Percentiles rank a stretch among this genome's conserved stretches.
Evolutionary conservation across 306 rosid genomes (phyloP).

Genomic region (Erythrophleum fordii): DNA sequence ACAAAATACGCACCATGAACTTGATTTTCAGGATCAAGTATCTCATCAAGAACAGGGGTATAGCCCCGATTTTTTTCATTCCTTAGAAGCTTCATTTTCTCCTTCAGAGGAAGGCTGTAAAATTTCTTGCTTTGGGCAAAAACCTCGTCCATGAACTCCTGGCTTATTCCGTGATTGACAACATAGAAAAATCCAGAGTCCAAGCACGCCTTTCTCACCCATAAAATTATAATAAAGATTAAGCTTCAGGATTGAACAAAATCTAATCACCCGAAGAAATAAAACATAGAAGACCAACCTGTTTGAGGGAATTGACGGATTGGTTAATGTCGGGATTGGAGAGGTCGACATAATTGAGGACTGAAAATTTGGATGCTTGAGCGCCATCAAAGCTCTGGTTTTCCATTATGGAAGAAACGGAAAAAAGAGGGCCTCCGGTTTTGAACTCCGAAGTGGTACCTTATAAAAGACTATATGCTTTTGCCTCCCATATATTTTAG

Average conservation of each 20-base stretch:
- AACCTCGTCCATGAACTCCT: slow-evolving; percentile 69
- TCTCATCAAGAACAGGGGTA: slow-evolving; percentile 79
- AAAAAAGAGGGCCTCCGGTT: background rate
- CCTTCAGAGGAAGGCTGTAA: slow-evolving; percentile 55
- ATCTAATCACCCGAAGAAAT: background rate
- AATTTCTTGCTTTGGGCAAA: slow-evolving; percentile 68
- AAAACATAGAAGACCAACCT: slow-evolving; percentile 49
- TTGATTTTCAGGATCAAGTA: slow-evolving; percentile 72
- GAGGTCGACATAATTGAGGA: slow-evolving; percentile 78
- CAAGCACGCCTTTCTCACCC: slow-evolving; percentile 86
- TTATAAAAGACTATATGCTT: too few relatives aligned
- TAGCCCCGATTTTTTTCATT: slow-evolving; percentile 82
- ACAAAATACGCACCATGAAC: slow-evolving; percentile 50
- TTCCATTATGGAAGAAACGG: slow-evolving; percentile 52
- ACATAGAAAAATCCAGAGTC: slow-evolving; percentile 92
- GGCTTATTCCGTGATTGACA: slow-evolving; percentile 77
- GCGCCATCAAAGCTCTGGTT: slow-evolving; percentile 37
- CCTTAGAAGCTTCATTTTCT: slow-evolving; percentile 81
- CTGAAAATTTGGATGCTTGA: slow-evolving; percentile 43
- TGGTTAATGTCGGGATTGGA: slow-evolving; percentile 61
- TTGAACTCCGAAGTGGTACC: too few relatives aligned
- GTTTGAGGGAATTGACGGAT: slow-evolving; percentile 74
- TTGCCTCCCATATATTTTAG: too few relatives aligned
- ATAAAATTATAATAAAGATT: background rate
- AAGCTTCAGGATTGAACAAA: too few relatives aligned